phyloP scores from a whole-genome alignment of 345 rosid species.

The Eucalyptus curtisii region DNA sequence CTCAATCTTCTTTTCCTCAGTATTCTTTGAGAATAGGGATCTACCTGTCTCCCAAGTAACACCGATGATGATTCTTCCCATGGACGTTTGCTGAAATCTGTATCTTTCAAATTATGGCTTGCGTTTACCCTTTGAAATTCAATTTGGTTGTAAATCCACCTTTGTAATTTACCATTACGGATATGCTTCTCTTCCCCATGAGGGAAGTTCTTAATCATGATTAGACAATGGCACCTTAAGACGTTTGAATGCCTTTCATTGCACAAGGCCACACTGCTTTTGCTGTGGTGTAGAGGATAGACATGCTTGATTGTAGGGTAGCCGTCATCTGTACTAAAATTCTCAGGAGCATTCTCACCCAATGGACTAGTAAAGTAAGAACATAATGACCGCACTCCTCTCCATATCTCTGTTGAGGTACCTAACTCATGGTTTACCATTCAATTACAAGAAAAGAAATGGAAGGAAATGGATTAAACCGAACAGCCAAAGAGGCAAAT shows the following conservation, averaged over 20 bases:
- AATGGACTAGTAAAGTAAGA: constrained; percentile 12
- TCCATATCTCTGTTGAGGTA: constrained; percentile 20
- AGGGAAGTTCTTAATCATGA: background rate
- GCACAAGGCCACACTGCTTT: background rate
- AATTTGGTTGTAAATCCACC: background rate
- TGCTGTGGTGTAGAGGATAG: background rate
- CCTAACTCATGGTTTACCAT: constrained; percentile 3
- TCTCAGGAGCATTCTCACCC: constrained; percentile 12
- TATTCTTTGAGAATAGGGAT: background rate
- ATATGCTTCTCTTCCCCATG: background rate
- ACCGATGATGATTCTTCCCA: no score
- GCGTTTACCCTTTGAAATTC: background rate
- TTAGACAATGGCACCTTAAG: background rate
- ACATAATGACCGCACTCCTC: constrained; percentile 21
- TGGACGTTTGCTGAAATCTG: no score
- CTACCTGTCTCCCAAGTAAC: background rate
- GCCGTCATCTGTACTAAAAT: constrained; percentile 5
- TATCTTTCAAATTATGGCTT: no score
- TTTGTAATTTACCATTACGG: background rate
- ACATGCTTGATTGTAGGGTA: constrained; percentile 1
- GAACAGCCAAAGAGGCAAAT: background rate
- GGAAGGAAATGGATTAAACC: background rate
- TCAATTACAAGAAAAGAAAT: no score
- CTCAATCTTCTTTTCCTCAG: no score
- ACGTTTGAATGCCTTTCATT: background rate